Conservation (phyloP, 2,329 filamentous ascomycete genomes). For the Sphaerulina populicola region DNA sequence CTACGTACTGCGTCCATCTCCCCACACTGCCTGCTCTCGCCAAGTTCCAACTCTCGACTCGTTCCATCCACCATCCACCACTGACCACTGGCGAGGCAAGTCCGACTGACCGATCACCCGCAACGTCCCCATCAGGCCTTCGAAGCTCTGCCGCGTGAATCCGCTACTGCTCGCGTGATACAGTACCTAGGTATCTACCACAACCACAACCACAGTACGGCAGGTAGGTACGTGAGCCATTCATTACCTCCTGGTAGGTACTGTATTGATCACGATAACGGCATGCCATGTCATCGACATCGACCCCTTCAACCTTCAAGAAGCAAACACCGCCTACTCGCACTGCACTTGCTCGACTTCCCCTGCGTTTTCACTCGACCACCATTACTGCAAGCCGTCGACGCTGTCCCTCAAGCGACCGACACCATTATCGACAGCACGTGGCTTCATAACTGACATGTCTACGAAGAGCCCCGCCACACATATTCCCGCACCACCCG, state of each 20-base stretch:
- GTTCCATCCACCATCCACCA: background rate
- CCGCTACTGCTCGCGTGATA: conserved; percentile 1
- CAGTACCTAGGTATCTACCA: no score
- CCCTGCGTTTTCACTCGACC: background rate
- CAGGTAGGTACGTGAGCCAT: background rate
- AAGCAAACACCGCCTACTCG: background rate
- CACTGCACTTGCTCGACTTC: background rate
- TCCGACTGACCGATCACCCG: background rate
- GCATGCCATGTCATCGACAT: background rate
- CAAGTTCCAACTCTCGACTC: background rate
- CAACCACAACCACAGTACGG: background rate
- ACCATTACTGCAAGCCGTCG: background rate
- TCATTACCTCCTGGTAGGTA: no score
- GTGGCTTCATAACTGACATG: conserved; percentile 14
- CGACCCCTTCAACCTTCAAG: background rate
- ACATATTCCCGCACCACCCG: conserved; percentile 5
- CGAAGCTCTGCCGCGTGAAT: no score
- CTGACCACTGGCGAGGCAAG: background rate
- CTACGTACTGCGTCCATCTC: background rate
- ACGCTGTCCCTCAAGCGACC: background rate
- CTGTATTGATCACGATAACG: background rate
- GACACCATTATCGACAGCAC: background rate
- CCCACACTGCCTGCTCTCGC: background rate
- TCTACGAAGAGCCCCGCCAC: conserved; percentile 11
- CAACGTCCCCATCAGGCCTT: background rate